These are phyloP conservation scores for Xenoacremonium recifei DNA, from an alignment of 2,329 filamentous ascomycete species.

Conservation along the genomic window DNA sequence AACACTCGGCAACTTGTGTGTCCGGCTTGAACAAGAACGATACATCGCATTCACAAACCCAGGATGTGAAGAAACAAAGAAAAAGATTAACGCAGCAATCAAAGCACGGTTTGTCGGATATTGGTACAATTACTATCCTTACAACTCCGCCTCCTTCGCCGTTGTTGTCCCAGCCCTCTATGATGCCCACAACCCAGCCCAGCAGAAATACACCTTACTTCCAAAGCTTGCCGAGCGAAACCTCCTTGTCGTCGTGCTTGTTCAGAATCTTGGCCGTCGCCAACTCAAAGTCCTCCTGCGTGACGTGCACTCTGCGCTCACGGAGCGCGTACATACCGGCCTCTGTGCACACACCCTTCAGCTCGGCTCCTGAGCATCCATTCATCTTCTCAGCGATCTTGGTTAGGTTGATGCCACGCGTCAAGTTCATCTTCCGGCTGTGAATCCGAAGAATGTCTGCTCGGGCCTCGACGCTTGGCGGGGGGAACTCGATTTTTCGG, in stretches of 20 bases:
- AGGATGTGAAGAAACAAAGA: too few relatives aligned
- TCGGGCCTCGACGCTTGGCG: slow-evolving; percentile 91
- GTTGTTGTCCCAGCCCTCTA: slow-evolving; percentile 25
- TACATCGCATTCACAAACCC: too few relatives aligned
- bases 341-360: slow-evolving; percentile 99
- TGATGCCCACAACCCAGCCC: slow-evolving; percentile 10
- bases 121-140: slow-evolving; percentile 35
- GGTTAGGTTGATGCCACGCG: slow-evolving; percentile 91
- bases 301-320: slow-evolving; percentile 95
- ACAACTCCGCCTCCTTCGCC: slow-evolving; percentile 28
- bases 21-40: too few relatives aligned
- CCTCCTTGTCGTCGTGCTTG: slow-evolving; percentile 99
- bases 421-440: slow-evolving; percentile 97
- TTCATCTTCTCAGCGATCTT: slow-evolving; percentile 99
- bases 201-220: slow-evolving; percentile 30
- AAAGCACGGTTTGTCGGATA: slow-evolving; percentile 16
- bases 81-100: neutral
- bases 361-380: slow-evolving; percentile 92
- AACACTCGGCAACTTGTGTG: too few relatives aligned
- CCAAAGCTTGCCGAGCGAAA: slow-evolving; percentile 82
- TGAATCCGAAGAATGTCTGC: slow-evolving; percentile 98
- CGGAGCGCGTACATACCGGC: slow-evolving; percentile 97
- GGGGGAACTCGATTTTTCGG: slow-evolving; percentile 98
- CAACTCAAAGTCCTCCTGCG: slow-evolving; percentile 97
- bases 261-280: slow-evolving; percentile 99